Evolutionary conservation across 2,329 filamentous ascomycete genomes (phyloP).

Genomic region (Fusarium papillatum): DNA sequence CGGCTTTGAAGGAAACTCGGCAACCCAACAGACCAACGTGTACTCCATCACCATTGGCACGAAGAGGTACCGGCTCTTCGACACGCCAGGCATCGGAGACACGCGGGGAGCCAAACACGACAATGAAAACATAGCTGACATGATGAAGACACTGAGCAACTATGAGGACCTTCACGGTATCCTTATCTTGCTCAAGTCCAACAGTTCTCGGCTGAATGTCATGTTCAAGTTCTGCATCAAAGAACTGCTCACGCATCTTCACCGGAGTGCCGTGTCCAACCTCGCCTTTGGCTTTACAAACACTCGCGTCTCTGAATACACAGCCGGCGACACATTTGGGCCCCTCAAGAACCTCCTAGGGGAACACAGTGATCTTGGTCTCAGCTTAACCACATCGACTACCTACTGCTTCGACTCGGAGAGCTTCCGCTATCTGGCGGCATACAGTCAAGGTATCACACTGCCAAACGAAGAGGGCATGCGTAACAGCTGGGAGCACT

Average conservation of each 20-base stretch:
- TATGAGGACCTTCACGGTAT: slow-evolving; percentile 32
- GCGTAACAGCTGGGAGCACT: slow-evolving; percentile 34
- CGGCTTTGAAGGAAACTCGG: slow-evolving; percentile 18
- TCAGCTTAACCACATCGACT: neutral
- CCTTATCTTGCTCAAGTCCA: slow-evolving; percentile 27
- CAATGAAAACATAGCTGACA: slow-evolving; percentile 24
- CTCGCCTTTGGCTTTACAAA: slow-evolving; percentile 34
- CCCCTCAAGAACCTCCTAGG: slow-evolving; percentile 4
- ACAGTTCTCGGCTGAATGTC: slow-evolving; percentile 5
- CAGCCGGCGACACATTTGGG: neutral
- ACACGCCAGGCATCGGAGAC: slow-evolving; percentile 31
- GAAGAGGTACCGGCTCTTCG: slow-evolving; percentile 15
- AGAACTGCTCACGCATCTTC: slow-evolving; percentile 19
- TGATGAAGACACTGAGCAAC: slow-evolving; percentile 9
- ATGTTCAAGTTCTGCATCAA: slow-evolving; percentile 30
- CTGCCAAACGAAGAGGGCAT: neutral
- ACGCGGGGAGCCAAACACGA: slow-evolving; percentile 24
- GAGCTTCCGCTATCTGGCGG: slow-evolving; percentile 31
- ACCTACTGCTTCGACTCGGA: slow-evolving; percentile 34
- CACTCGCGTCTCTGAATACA: slow-evolving; percentile 20
- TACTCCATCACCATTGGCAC: slow-evolving; percentile 4
- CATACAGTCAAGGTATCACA: neutral
- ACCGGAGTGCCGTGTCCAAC: slow-evolving; percentile 26
- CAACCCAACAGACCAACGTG: slow-evolving; percentile 15
- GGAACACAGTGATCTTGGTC: neutral